Evolutionary conservation across 371 early-diverging fungal species (phyloP).

Genomic region (Mortierella sp.): DNA sequence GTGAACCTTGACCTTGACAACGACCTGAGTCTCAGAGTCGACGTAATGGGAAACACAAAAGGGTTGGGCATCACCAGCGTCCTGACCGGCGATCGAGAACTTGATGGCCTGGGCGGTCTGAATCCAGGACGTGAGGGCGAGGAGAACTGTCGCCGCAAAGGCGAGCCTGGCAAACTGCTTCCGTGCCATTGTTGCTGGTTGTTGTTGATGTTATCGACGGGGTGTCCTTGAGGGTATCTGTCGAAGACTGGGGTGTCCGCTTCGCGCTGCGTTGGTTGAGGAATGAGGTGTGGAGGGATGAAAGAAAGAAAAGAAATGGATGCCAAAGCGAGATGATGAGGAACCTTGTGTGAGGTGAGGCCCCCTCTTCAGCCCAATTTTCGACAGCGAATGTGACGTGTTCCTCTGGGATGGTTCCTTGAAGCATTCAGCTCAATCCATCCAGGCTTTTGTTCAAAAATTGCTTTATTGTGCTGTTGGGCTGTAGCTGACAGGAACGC

Average conservation of each 20-base stretch:
- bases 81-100: conserved; percentile 78
- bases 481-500: no score
- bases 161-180: conserved; percentile 37
- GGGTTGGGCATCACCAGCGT: conserved; percentile 54
- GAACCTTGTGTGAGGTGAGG: background rate
- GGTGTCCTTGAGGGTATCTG: background rate
- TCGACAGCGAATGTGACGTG: conserved; percentile 16
- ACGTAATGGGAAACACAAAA: conserved; percentile 85
- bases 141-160: conserved; percentile 32
- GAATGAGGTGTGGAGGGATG: background rate
- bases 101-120: conserved; percentile 69
- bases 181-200: conserved; percentile 31
- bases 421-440: background rate
- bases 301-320: background rate
- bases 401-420: background rate
- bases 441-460: background rate
- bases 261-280: background rate
- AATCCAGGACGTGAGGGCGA: conserved; percentile 29
- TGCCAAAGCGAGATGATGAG: conserved; percentile 16
- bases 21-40: conserved; percentile 77
- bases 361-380: background rate
- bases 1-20: conserved; percentile 77
- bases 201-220: background rate
- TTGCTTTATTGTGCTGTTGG: background rate
- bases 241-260: background rate